A percentile compares a stretch with the other conserved stretches of the same genome.
phyloP scores from a whole-genome alignment of 2,329 filamentous ascomycete species.

The Cytospora mali region DNA sequence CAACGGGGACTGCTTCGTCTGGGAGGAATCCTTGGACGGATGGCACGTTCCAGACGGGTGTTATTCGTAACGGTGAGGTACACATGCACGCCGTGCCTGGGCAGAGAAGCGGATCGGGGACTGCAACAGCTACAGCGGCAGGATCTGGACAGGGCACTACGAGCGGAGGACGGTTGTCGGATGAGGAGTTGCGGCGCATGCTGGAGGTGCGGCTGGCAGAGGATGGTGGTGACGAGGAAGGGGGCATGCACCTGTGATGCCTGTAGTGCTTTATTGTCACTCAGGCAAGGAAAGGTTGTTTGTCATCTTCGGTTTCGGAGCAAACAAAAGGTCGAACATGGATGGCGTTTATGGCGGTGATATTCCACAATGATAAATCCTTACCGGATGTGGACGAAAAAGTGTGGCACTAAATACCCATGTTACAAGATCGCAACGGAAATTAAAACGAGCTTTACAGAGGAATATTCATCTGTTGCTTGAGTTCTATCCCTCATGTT shows the following conservation, averaged over 20 bases:
- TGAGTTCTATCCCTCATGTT: neutral
- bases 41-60: conserved; percentile 65
- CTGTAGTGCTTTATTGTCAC: neutral
- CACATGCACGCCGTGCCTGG: conserved; percentile 42
- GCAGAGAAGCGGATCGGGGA: conserved; percentile 1
- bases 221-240: conserved; percentile 50
- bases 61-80: conserved; percentile 54
- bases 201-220: conserved; percentile 58
- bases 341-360: conserved; percentile 2
- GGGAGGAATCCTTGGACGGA: conserved; percentile 56
- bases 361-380: neutral
- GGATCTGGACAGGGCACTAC: neutral
- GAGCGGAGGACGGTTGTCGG: conserved; percentile 54
- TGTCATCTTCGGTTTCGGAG: neutral
- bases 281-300: neutral
- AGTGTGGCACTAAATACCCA: conserved; percentile 20
- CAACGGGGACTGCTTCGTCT: conserved; percentile 30
- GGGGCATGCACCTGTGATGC: conserved; percentile 65
- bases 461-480: conserved; percentile 1
- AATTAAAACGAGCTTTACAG: neutral
- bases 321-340: neutral
- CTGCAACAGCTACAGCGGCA: neutral
- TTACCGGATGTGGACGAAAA: neutral
- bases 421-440: neutral
- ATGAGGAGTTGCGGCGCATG: conserved; percentile 60